phyloP scores from a whole-genome alignment of 2,329 filamentous ascomycete species.

The Arthrobotrys megalospora region DNA sequence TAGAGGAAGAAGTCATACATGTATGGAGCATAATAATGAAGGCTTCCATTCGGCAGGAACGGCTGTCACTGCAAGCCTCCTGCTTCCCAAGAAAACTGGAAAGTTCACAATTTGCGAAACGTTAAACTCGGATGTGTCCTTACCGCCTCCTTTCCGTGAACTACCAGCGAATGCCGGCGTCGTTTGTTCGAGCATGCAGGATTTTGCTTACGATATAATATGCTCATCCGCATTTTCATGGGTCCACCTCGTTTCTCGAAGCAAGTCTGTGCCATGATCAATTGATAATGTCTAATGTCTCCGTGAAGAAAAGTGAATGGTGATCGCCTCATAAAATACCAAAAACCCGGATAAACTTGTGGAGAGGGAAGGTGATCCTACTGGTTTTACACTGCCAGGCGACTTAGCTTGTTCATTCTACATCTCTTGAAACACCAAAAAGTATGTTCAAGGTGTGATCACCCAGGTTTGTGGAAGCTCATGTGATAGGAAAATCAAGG shows the following conservation, averaged over 20 bases:
- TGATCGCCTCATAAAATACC: slow-evolving; percentile 35
- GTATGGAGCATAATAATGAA: neutral
- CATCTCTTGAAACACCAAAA: slow-evolving; percentile 35
- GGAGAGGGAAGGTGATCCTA: slow-evolving; percentile 11
- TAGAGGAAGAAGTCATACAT: slow-evolving; percentile 28
- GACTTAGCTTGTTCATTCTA: slow-evolving; percentile 5
- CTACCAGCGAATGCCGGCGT: neutral
- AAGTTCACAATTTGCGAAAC: neutral
- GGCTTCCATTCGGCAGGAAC: neutral
- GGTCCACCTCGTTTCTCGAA: slow-evolving; percentile 45
- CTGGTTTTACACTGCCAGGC: slow-evolving; percentile 1
- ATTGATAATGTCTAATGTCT: slow-evolving; percentile 27
- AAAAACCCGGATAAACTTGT: slow-evolving; percentile 49
- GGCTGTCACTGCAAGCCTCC: neutral
- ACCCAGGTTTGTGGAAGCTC: slow-evolving; percentile 40
- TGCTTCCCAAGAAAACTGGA: neutral
- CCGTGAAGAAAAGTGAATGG: slow-evolving; percentile 17
- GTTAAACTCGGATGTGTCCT: neutral
- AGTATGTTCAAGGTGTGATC: slow-evolving; percentile 28
- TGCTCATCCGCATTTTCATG: slow-evolving; percentile 40
- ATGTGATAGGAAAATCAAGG: slow-evolving; percentile 60
- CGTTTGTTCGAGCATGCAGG: slow-evolving; percentile 23
- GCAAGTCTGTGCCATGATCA: slow-evolving; percentile 21
- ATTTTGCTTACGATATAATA: slow-evolving; percentile 55
- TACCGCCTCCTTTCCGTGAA: neutral